These are phyloP conservation scores for Nicotiana tomentosiformis DNA, from an alignment of 257 asterid species.

Conservation along the genomic window DNA sequence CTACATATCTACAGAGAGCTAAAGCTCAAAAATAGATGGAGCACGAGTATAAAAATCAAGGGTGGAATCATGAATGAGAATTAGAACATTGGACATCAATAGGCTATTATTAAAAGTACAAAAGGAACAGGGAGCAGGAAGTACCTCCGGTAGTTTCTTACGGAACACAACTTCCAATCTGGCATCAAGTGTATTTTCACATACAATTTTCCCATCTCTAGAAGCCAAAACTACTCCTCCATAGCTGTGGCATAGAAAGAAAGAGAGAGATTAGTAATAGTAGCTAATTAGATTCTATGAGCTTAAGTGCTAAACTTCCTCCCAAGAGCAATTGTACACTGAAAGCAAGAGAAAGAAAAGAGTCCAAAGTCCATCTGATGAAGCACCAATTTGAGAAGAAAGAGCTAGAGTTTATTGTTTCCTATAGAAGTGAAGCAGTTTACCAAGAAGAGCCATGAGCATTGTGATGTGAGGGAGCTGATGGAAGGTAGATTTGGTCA, in stretches of 20 bases:
- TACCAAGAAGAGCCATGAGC: constrained; percentile 73
- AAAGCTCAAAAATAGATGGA: background rate
- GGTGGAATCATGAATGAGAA: background rate
- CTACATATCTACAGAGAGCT: background rate
- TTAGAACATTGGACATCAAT: background rate
- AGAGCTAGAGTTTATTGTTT: background rate
- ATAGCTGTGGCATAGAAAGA: constrained; percentile 34
- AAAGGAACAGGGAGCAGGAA: background rate
- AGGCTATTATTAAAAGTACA: background rate
- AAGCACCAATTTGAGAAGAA: background rate
- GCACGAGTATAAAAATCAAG: background rate
- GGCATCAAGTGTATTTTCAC: constrained; percentile 75
- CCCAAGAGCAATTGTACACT: background rate
- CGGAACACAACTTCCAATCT: constrained; percentile 70
- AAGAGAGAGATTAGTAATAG: background rate
- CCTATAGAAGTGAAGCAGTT: background rate
- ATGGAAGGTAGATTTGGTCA: constrained; percentile 68
- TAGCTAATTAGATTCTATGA: background rate
- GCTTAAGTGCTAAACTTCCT: background rate
- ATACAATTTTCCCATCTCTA: constrained; percentile 70
- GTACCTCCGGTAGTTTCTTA: constrained; percentile 73
- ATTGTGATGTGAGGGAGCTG: constrained; percentile 61
- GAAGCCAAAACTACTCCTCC: constrained; percentile 87
- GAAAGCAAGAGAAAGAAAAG: background rate
- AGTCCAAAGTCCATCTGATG: background rate